Percentiles rank a stretch among this genome's conserved stretches.
phyloP scores from a whole-genome alignment of 192 early-diverging fungal genomes.

The Coemansia sp. region DNA sequence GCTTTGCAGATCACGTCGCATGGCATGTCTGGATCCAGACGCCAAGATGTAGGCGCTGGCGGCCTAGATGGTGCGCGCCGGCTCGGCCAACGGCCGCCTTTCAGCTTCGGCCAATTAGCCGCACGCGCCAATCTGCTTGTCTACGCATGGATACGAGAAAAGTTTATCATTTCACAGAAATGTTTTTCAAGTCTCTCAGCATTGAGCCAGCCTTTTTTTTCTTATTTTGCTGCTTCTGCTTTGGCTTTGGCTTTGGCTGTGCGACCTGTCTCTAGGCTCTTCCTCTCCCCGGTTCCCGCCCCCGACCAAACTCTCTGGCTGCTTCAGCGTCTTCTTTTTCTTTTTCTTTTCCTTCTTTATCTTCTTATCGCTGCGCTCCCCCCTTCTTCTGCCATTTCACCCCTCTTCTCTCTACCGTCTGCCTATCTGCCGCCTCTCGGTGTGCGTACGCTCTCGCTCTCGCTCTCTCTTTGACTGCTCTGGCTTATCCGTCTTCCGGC shows the following conservation, averaged over 20 bases:
- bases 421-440: background rate
- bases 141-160: too few relatives aligned
- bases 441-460: background rate
- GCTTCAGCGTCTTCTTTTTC: background rate
- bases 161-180: too few relatives aligned
- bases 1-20: background rate
- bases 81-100: background rate
- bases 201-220: too few relatives aligned
- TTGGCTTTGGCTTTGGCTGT: background rate
- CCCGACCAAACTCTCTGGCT: background rate
- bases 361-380: slow-evolving; percentile 1
- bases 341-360: background rate
- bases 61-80: too few relatives aligned
- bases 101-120: background rate
- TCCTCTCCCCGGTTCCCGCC: background rate
- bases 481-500: background rate
- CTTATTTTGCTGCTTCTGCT: too few relatives aligned
- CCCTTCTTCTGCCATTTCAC: background rate
- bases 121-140: background rate
- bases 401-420: slow-evolving; percentile 7
- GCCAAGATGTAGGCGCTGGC: background rate
- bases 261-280: background rate
- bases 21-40: background rate
- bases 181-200: too few relatives aligned
- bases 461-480: background rate